Evolutionary conservation across 1,284 basidiomycete species (phyloP), one percentile per base, ranked within the genome.

Genomic region (Ceratobasidium sp.): DNA sequence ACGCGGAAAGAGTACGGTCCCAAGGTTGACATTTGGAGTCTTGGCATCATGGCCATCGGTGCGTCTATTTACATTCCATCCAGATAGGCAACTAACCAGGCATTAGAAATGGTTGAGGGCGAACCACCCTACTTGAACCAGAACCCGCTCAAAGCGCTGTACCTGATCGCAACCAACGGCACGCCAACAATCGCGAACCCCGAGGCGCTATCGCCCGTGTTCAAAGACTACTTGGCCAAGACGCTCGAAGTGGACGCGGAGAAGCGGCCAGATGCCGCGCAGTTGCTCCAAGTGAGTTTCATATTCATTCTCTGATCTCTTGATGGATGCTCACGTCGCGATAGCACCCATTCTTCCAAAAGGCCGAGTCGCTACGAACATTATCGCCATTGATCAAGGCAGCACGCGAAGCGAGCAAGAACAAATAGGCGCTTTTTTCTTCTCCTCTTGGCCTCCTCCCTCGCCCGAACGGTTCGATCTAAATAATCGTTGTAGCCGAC

Each of bases 11-110:
- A 98, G 87, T 99, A 99, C 83, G 98, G 97, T 0, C 95, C 97
- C 3, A 99, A 99, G 85, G 98, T 99, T 44, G 98, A 99, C 84
- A 96, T 99, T 78, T 99, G 98, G 98, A 94, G 92, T 85, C 86
- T 99, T 82, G 98, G 97, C 30, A 99, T 99, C 87, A 97, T 99
- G 96, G 96, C 96, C 33, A 99, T 99, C 81, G 96, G 95, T 94
- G 81, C 82, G 90, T 85, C 75, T 44, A 27, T 57, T 71, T 66
- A 38, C 67, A 59, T 23, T 30, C 4, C 41, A 30, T 52, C 35
- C 10, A 7, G 3, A 14, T 7, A 16, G 3, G 44, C 8, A 38
- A 16, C 52, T 41, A 20, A n/a, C 69, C 7, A 5, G 30, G 27
- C 4, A 78, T 41, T 84, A 95, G 97, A 99, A 88, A 99, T 99